Conservation (phyloP, 331 rosid genomes). For the Rosa hybrid region DNA sequence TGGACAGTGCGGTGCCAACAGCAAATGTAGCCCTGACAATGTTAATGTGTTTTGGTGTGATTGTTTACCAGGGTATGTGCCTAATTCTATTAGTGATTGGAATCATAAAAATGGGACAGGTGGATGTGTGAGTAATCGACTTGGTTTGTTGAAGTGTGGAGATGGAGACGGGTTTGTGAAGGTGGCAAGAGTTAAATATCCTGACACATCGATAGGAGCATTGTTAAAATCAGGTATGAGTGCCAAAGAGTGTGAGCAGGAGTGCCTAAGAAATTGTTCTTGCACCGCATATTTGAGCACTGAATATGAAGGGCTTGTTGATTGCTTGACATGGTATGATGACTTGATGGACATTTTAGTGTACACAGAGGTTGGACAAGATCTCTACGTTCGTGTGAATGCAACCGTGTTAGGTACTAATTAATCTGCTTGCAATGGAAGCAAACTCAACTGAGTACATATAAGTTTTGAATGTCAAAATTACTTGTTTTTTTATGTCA, state of each 20-base stretch:
- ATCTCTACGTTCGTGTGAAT: conserved; percentile 49
- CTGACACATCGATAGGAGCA: not conserved
- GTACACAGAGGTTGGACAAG: conserved; percentile 25
- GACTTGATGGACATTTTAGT: conserved; percentile 24
- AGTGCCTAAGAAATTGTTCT: conserved; percentile 51
- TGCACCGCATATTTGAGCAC: conserved; percentile 50
- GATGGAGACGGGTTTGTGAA: not conserved
- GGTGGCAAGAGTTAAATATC: conserved; percentile 2
- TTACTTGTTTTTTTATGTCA: not conserved
- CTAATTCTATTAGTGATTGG: not conserved
- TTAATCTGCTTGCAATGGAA: too few species aligned
- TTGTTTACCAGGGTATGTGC: conserved; percentile 17
- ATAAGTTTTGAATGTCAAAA: too few species aligned
- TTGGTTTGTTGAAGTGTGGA: not conserved
- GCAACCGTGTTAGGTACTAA: conserved; percentile 24
- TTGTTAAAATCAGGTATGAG: not conserved
- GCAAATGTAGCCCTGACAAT: conserved; percentile 17
- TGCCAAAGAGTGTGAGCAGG: not conserved
- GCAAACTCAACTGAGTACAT: too few species aligned
- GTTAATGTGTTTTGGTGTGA: conserved; percentile 17
- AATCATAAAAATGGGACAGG: conserved; percentile 6
- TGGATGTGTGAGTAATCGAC: conserved; percentile 8
- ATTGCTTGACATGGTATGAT: conserved; percentile 32
- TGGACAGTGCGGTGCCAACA: conserved; percentile 13
- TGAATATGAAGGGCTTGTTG: conserved; percentile 26